Evolutionary conservation across 345 rosid species (phyloP).

Genomic region (Rhodomyrtus tomentosa): DNA sequence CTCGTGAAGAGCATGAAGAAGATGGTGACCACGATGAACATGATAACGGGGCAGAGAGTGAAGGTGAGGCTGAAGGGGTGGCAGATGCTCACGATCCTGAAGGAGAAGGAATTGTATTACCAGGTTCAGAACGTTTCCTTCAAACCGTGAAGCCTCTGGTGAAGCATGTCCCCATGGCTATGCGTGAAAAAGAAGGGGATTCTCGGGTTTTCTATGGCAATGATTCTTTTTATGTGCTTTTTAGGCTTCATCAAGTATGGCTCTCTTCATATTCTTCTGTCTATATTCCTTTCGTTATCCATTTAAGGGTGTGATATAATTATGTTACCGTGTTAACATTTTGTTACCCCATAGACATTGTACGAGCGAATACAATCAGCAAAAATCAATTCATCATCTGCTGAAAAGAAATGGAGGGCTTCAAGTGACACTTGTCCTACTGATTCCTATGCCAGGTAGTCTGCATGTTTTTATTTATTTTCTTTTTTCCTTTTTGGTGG

Average conservation of each 20-base stretch:
- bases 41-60: slow-evolving; percentile 72
- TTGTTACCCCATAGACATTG: slow-evolving; percentile 36
- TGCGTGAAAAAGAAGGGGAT: slow-evolving; percentile 34
- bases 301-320: background rate
- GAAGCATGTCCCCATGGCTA: slow-evolving; percentile 51
- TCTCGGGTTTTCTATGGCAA: slow-evolving; percentile 83
- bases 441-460: slow-evolving; percentile 80
- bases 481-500: background rate
- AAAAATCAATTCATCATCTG: slow-evolving; percentile 75
- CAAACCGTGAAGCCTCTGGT: slow-evolving; percentile 72
- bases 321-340: background rate
- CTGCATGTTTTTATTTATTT: background rate
- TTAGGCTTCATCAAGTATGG: slow-evolving; percentile 95
- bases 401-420: slow-evolving; percentile 85
- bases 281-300: background rate
- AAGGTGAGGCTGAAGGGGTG: slow-evolving; percentile 91
- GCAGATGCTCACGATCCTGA: slow-evolving; percentile 68
- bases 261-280: background rate
- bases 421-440: slow-evolving; percentile 52
- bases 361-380: slow-evolving; percentile 90
- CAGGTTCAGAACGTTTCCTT: slow-evolving; percentile 63
- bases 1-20: slow-evolving; percentile 75
- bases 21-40: slow-evolving; percentile 44
- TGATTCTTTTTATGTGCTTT: slow-evolving; percentile 84
- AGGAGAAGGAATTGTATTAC: slow-evolving; percentile 51